Evolutionary conservation across 169 alveolate genomes (phyloP), one percentile per base, ranked within the genome.

Genomic region (Perkinsus olseni): DNA sequence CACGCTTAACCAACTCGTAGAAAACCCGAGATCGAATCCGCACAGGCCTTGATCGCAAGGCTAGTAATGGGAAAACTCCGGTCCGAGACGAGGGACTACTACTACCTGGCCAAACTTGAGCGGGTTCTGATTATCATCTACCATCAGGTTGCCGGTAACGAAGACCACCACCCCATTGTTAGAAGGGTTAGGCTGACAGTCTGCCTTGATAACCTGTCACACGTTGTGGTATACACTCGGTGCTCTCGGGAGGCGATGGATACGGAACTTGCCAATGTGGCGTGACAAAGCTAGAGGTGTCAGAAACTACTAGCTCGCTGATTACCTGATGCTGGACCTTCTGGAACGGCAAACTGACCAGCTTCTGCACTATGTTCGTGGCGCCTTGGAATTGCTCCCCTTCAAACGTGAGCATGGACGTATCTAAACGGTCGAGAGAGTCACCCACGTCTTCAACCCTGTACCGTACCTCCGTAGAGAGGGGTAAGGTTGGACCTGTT

Each of bases 401-500:
- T 92, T 97, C 98, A 93, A 96, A 97, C 10, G 98, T 97, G 91
- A 97, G 95, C 97, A 97, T 96, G 45, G 98, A 97, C 31, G 82
- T 62, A 62, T 62, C 82, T 62, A 62, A 36, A 28, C 36, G 36
- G 10, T 36, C 37, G 8, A 21, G 8, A 17, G 91, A 8, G 24
- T 17, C 91, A 11, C 21, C 74, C 24, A 40, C 28, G 24, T 38
- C 36, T 17, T 38, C 31, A 28, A 31, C 31, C 39, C n/a, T n/a
- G n/a, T n/a, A n/a, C n/a, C n/a, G n/a, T 38, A 38, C 93, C 39
- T 62, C 97, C 96, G 94, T 96, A 96, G n/a, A 96, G 93, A 38
- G 94, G 93, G 10, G 96, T 94, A 40, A 95, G 95, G 38, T 94
- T 94, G 17, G 93, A 94, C 94, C 97, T 96, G 92, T 95, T 94